A percentile compares a stretch with the other conserved stretches of the same genome.
These are phyloP conservation scores for Thraustochytrium striatum DNA, from an alignment of 352 stramenopile genomes.

Conservation along the genomic window DNA sequence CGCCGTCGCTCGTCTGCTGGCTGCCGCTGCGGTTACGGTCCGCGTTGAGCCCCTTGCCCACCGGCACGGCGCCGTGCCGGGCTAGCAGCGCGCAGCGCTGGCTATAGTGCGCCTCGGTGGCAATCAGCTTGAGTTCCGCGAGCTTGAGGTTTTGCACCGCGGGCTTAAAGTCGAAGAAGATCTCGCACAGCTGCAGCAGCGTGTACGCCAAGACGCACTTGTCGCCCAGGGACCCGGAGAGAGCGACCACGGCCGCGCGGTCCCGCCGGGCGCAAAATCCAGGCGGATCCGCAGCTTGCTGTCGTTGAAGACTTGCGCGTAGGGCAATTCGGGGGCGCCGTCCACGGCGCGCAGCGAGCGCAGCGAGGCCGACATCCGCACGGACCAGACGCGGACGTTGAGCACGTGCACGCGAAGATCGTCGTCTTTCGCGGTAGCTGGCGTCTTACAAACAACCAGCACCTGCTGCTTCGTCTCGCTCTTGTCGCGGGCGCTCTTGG, in stretches of 20 bases:
- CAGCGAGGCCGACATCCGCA: not conserved
- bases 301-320: not conserved
- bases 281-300: conserved; percentile 20
- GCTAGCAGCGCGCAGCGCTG: conserved; percentile 9
- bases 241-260: not conserved
- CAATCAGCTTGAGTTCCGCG: conserved; percentile 38
- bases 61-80: not conserved
- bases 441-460: conserved; percentile 20
- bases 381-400: not conserved
- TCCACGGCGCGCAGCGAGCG: conserved; percentile 22
- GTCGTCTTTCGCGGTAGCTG: not conserved
- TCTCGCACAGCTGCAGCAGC: conserved; percentile 21
- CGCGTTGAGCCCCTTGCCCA: not conserved
- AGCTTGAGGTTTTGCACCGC: not conserved
- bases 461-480: conserved; percentile 18
- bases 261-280: conserved; percentile 17
- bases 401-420: conserved; percentile 24
- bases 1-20: not conserved
- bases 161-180: conserved; percentile 30
- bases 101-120: conserved; percentile 16
- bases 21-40: not conserved
- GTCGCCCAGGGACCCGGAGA: conserved; percentile 7
- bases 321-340: not conserved
- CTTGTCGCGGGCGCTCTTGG: conserved; percentile 1
- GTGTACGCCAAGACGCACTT: conserved; percentile 20